Evolutionary conservation across 2,329 filamentous ascomycete species (phyloP).

Genomic region (Fusarium longipes): DNA sequence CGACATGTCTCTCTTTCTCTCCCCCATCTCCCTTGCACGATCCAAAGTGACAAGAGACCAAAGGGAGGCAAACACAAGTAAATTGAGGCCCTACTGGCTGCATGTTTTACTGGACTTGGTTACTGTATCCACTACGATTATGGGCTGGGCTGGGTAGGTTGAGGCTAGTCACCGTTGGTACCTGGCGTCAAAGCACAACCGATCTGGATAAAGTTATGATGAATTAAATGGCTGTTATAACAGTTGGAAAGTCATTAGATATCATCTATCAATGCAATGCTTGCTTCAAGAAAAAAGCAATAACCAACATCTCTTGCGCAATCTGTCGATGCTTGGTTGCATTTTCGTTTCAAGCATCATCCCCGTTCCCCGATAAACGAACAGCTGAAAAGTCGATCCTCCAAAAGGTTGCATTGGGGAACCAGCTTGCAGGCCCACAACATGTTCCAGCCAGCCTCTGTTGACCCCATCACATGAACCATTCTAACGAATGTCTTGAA

Average conservation of each 20-base stretch:
- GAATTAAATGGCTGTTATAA: neutral
- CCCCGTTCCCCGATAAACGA: conserved; percentile 25
- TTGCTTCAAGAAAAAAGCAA: neutral
- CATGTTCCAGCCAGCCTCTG: conserved; percentile 9
- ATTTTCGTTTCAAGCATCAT: conserved; percentile 3
- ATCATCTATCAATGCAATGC: neutral
- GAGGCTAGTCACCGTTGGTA: conserved; percentile 13
- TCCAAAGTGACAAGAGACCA: neutral
- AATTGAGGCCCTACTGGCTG: neutral
- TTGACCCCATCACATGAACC: neutral
- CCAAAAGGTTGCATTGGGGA: neutral
- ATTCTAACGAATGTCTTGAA: neutral
- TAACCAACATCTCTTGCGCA: neutral
- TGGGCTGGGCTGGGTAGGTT: neutral
- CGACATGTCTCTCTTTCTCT: neutral
- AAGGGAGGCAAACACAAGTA: neutral
- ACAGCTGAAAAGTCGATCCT: conserved; percentile 20
- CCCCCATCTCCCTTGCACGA: conserved; percentile 15
- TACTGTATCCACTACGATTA: conserved; percentile 8
- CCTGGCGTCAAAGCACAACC: neutral
- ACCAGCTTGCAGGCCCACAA: neutral
- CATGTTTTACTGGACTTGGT: neutral
- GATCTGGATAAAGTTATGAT: neutral
- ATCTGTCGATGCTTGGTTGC: neutral
- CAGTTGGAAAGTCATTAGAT: no score